These are phyloP conservation scores for Salix purpurea DNA, from an alignment of 345 rosid genomes.

Conservation along the genomic window DNA sequence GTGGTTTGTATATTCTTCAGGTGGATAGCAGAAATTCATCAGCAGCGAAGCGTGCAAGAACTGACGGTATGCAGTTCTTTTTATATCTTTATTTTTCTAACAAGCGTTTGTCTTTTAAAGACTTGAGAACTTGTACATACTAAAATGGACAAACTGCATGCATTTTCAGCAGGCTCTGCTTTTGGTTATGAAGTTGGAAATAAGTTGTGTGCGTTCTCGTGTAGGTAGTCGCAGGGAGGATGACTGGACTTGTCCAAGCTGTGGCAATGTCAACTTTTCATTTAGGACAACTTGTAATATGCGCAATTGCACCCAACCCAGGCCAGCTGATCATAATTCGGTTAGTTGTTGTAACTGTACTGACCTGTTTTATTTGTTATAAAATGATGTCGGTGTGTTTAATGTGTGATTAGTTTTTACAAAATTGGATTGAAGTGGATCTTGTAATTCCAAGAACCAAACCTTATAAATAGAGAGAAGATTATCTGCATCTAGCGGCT, in stretches of 20 bases:
- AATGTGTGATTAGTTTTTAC: not conserved
- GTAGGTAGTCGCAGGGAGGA: conserved; percentile 97
- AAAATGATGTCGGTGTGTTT: not conserved
- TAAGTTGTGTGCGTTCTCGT: not conserved
- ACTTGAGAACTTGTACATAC: not conserved
- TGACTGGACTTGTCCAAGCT: conserved; percentile 98
- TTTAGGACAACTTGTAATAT: conserved; percentile 96
- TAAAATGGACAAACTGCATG: not conserved
- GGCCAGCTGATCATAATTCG: conserved; percentile 87
- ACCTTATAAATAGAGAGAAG: not conserved
- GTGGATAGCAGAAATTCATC: conserved; percentile 94
- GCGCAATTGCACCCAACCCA: conserved; percentile 96
- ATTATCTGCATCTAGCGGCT: not conserved
- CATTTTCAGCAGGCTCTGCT: not conserved
- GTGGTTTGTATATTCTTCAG: conserved; percentile 31
- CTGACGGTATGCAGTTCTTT: conserved; percentile 61
- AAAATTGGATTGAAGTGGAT: not conserved
- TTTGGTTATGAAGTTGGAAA: not conserved
- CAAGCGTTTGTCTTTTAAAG: not conserved
- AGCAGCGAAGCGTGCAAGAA: conserved; percentile 95
- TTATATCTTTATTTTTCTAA: not conserved
- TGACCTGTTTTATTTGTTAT: not conserved
- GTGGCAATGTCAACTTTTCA: conserved; percentile 94
- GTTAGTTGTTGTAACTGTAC: conserved; percentile 35
- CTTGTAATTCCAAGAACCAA: not conserved